A percentile compares a stretch with the other conserved stretches of the same genome.
Conservation (phyloP, 2,329 filamentous ascomycete species). For the Colletotrichum sp. region DNA sequence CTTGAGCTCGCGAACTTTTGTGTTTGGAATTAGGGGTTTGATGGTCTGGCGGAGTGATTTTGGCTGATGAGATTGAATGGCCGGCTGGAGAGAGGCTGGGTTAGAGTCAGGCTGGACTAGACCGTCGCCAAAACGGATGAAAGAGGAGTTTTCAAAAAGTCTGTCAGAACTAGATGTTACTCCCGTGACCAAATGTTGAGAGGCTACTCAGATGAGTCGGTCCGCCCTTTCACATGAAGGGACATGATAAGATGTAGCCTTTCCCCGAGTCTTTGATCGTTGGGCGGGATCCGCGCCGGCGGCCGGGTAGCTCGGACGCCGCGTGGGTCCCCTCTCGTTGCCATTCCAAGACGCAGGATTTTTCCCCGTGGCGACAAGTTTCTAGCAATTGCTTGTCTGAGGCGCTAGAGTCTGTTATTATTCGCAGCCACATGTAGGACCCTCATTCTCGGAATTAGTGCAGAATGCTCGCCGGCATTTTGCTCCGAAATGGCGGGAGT, state of each 20-base stretch:
- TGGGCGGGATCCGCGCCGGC: background rate
- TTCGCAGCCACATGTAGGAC: background rate
- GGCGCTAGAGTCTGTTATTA: background rate
- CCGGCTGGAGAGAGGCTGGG: constrained; percentile 27
- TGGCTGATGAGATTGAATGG: background rate
- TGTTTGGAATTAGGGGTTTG: background rate
- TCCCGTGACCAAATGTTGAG: background rate
- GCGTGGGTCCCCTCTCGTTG: background rate
- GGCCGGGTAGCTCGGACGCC: constrained; percentile 1
- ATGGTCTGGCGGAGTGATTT: background rate
- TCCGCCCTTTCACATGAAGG: background rate
- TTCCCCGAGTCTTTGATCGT: background rate
- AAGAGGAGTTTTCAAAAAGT: background rate
- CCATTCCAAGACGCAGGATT: background rate
- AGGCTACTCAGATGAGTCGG: background rate
- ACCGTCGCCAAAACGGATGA: background rate
- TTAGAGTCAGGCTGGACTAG: background rate
- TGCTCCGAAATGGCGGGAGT: background rate
- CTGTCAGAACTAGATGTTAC: background rate
- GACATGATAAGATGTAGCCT: background rate
- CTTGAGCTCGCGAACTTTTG: background rate
- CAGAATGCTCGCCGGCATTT: background rate
- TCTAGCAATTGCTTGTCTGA: background rate
- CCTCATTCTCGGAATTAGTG: background rate
- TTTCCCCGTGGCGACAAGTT: background rate